Conservation (phyloP, 345 rosid species). For the Corchorus capsularis region DNA sequence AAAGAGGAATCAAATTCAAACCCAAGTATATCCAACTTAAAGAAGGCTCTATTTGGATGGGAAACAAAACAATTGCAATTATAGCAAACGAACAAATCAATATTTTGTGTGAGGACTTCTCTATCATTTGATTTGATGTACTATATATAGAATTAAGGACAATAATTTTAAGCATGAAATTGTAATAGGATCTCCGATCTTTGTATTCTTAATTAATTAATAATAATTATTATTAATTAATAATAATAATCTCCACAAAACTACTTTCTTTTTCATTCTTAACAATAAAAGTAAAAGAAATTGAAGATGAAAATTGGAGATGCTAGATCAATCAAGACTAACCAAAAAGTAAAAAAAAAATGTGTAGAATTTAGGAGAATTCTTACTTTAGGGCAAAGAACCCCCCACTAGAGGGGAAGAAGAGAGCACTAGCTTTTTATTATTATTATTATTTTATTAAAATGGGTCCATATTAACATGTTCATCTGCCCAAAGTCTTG, state of each 20-base stretch:
- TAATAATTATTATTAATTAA: too few relatives aligned
- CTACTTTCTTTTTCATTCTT: too few relatives aligned
- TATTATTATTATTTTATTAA: not conserved
- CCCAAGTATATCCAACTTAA: constrained; percentile 4
- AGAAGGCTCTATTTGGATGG: not conserved
- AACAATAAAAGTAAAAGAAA: not conserved
- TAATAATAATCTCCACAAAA: not conserved
- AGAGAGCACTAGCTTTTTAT: constrained; percentile 8
- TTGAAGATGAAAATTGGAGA: not conserved
- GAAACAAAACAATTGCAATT: constrained; percentile 8
- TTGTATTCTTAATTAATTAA: too few relatives aligned
- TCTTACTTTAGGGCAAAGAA: constrained; percentile 11
- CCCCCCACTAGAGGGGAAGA: not conserved
- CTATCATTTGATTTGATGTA: not conserved
- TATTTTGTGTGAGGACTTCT: constrained; percentile 17
- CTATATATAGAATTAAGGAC: not conserved
- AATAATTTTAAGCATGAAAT: not conserved
- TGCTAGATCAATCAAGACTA: constrained; percentile 14
- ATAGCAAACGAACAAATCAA: constrained; percentile 22
- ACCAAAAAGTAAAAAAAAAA: constrained; percentile 2
- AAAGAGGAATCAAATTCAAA: not conserved
- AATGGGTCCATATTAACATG: constrained; percentile 16
- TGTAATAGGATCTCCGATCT: too few relatives aligned
- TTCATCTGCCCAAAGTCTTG: not conserved
- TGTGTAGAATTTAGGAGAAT: constrained; percentile 8